Evolutionary conservation across 176 grass and related monocot species (phyloP).

Genomic region (Olyra latifolia): DNA sequence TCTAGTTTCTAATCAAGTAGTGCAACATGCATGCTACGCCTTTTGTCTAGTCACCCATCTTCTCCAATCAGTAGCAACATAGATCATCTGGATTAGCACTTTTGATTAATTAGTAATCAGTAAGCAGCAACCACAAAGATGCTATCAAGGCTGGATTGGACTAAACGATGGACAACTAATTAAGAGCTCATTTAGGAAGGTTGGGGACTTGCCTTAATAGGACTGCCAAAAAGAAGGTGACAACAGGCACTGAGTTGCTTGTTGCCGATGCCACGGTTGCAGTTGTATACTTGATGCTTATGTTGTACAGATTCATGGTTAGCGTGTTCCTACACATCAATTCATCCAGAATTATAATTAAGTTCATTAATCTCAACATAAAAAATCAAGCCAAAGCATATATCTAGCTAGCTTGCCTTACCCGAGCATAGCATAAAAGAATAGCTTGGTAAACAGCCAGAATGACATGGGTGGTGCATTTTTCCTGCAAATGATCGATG

Average conservation of each 20-base stretch:
- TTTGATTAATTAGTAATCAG: no score
- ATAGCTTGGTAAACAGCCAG: slow-evolving; percentile 41
- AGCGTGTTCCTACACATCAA: slow-evolving; percentile 50
- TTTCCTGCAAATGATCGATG: slow-evolving; percentile 22
- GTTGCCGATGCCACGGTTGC: slow-evolving; percentile 56
- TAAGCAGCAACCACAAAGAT: no score
- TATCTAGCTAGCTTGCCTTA: background rate
- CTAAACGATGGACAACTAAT: no score
- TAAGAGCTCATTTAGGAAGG: no score
- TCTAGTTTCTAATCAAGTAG: no score
- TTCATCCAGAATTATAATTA: background rate
- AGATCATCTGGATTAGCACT: no score
- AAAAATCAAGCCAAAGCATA: background rate
- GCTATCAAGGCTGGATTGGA: no score
- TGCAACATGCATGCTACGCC: no score
- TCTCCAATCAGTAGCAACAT: no score
- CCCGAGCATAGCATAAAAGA: slow-evolving; percentile 59
- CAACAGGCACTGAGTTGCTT: slow-evolving; percentile 53
- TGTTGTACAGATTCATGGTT: slow-evolving; percentile 50
- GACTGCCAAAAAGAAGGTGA: slow-evolving; percentile 67
- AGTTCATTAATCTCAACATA: background rate
- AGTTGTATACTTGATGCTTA: slow-evolving; percentile 66
- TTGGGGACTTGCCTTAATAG: slow-evolving; percentile 38
- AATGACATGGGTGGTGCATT: slow-evolving; percentile 28
- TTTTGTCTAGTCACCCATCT: no score